Conservation (phyloP, 495 filamentous ascomycete genomes). For the Neurospora sp. region DNA sequence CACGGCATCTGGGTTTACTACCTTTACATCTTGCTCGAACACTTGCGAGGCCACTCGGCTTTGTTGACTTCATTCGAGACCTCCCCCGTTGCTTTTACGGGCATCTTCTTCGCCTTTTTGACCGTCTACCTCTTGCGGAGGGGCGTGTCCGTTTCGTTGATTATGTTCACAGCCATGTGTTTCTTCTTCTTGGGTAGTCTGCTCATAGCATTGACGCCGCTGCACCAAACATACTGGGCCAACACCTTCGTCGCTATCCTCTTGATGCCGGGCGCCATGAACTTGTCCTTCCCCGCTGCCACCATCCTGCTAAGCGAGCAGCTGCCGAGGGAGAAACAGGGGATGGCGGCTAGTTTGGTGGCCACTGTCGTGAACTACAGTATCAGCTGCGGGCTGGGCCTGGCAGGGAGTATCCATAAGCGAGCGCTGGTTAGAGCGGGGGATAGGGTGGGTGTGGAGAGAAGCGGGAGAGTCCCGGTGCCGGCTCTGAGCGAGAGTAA, state of each 20-base stretch:
- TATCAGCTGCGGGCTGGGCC: conserved; percentile 35
- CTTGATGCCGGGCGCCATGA: conserved; percentile 50
- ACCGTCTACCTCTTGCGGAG: conserved; percentile 37
- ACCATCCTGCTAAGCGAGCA: conserved; percentile 49
- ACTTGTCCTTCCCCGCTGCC: conserved; percentile 26
- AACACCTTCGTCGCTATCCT: conserved; percentile 46
- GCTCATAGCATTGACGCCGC: conserved; percentile 35
- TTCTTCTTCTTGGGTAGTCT: conserved; percentile 29
- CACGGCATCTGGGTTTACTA: conserved; percentile 56
- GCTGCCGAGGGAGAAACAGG: conserved; percentile 49
- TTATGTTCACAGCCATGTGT: conserved; percentile 40
- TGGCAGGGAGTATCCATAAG: conserved; percentile 34
- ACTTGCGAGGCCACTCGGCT: conserved; percentile 33
- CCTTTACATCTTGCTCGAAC: conserved; percentile 41
- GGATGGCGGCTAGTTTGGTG: conserved; percentile 36
- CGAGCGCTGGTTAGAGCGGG: not conserved
- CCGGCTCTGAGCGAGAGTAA: not conserved
- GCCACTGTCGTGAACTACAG: conserved; percentile 35
- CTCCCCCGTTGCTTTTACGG: conserved; percentile 28
- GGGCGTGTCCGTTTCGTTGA: conserved; percentile 25
- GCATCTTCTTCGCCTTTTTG: conserved; percentile 18
- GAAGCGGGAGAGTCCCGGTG: not conserved
- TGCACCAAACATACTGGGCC: conserved; percentile 48
- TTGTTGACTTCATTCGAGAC: conserved; percentile 28
- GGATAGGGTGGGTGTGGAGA: not conserved